phyloP scores from a whole-genome alignment of 208 protist genomes.

The Acanthamoeba rhysodes region DNA sequence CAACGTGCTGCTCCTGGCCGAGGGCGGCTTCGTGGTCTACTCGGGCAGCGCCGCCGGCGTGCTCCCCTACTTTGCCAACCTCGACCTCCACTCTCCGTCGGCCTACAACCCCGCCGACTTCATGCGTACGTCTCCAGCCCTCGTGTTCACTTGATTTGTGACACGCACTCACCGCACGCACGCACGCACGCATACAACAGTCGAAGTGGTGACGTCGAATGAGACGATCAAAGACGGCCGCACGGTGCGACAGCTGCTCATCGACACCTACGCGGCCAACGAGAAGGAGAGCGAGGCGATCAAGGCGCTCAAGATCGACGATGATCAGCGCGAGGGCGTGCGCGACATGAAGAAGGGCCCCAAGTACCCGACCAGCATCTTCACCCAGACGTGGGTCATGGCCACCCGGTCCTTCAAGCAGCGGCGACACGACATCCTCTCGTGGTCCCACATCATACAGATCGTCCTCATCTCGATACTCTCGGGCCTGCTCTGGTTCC shows the following conservation, averaged over 20 bases:
- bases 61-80: conserved; percentile 53
- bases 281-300: not conserved
- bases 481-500: conserved; percentile 81
- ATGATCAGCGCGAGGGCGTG: not conserved
- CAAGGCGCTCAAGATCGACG: not conserved
- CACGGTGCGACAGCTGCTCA: conserved; percentile 69
- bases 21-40: conserved; percentile 67
- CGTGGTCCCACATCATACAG: conserved; percentile 77
- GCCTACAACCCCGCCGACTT: conserved; percentile 80
- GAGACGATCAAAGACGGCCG: conserved; percentile 67
- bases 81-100: conserved; percentile 72
- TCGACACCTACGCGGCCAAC: conserved; percentile 61
- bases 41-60: conserved; percentile 20
- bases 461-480: conserved; percentile 75
- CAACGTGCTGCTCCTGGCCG: conserved; percentile 74
- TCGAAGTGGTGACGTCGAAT: conserved; percentile 54
- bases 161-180: not conserved
- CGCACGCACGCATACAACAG: not conserved
- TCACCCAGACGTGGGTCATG: conserved; percentile 63
- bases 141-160: not conserved
- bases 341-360: conserved; percentile 70
- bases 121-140: conserved; percentile 53
- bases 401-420: conserved; percentile 74
- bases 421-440: conserved; percentile 65
- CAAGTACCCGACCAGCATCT: conserved; percentile 72